Evolutionary conservation across 1,139 yeast species (phyloP), one percentile per base, ranked within the genome.

Genomic region (Candida sp.): DNA sequence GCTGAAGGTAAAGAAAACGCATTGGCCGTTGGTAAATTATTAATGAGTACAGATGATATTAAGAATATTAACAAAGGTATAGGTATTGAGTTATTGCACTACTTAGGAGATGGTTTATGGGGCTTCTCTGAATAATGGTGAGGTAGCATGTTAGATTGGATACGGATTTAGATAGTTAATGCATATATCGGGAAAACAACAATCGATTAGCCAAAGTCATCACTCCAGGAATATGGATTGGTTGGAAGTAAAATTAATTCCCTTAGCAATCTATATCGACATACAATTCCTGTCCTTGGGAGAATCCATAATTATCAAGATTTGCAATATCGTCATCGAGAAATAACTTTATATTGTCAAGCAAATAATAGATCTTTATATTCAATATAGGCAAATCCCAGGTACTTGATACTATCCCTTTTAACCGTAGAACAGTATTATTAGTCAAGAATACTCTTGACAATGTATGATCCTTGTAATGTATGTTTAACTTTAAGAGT

Each of bases 1-100:
- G 97, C 98, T 36, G 97, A 91, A 66, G 97, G 97, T 45, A 91
- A 91, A 58, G 96, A 89, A 53, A 75, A 79, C 56, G 96, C 98
- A 0, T 70, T 93, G 65, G 98, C 98, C 4, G 75, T 93, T 44
- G 99, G 98, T 19, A 82, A 82, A 54, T 72, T 93, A 53, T 69
- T 80, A 44, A 89, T 91, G 97, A 83, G 93, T 52, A 87, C 95
- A 2, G 95, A 87, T 56, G 97, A 93, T 43, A 91, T 91, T 58
- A 87, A 86, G 66, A 70, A 79, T 15, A 75, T 79, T 44, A 91
- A 91, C 63, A 91, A 91, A 65, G 97, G 96, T 30, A 84, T 87
- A 53, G 98, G 97, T 58, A 81, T 93, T 44, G 97, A 91, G 58
- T 71, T 90, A 57, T 72, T 87, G 47, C 93, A 88, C 56, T 85